A percentile compares a stretch with the other conserved stretches of the same genome.
These are phyloP conservation scores for Lactifluus volemus DNA, from an alignment of 768 basidiomycete genomes.

Conservation along the genomic window DNA sequence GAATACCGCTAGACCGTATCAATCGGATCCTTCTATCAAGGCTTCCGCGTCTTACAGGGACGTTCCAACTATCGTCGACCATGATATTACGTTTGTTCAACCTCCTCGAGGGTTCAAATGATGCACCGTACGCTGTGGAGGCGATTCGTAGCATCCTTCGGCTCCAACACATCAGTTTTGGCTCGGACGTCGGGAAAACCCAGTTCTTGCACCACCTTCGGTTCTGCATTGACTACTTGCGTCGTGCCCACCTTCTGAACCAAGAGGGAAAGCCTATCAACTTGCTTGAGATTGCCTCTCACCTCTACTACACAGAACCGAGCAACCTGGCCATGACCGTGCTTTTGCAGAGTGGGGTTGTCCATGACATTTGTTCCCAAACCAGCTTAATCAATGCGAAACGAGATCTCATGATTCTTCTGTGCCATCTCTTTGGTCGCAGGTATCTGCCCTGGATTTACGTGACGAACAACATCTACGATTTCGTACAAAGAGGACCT, in stretches of 20 bases:
- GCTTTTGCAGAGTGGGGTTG: conserved; percentile 46
- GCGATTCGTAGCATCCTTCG: conserved; percentile 45
- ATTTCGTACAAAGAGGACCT: conserved; percentile 37
- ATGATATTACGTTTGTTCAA: conserved; percentile 57
- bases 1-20: conserved; percentile 52
- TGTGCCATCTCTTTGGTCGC: conserved; percentile 63
- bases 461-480: conserved; percentile 29
- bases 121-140: conserved; percentile 38
- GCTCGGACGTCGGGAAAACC: conserved; percentile 43
- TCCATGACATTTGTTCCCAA: conserved; percentile 49
- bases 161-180: conserved; percentile 51
- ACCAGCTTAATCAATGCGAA: conserved; percentile 33
- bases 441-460: conserved; percentile 41
- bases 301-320: conserved; percentile 60
- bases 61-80: conserved; percentile 60
- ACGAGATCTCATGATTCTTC: conserved; percentile 41
- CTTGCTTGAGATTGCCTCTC: conserved; percentile 44
- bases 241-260: conserved; percentile 46
- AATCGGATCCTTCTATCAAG: conserved; percentile 56
- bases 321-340: conserved; percentile 58
- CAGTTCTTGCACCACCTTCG: conserved; percentile 58
- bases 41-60: conserved; percentile 51
- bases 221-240: conserved; percentile 65
- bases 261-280: conserved; percentile 48
- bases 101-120: conserved; percentile 51